Evolutionary conservation across 768 basidiomycete species (phyloP).

Genomic region (Pisolithus tinctorius): DNA sequence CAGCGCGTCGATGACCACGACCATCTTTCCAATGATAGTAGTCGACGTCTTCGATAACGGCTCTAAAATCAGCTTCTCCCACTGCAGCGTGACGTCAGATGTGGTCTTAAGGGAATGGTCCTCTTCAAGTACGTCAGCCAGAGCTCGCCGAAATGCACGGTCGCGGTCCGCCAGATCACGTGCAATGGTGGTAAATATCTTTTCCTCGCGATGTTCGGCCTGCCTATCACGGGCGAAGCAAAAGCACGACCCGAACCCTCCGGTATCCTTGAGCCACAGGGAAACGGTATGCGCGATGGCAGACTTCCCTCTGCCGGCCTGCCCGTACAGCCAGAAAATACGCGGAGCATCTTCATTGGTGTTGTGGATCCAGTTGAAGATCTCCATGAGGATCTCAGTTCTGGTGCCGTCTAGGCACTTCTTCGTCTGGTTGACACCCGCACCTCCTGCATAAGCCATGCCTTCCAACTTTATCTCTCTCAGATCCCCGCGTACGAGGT

Average conservation of each 20-base stretch:
- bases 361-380: background rate
- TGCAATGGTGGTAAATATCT: background rate
- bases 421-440: background rate
- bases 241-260: background rate
- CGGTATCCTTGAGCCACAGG: background rate
- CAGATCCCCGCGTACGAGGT: too few species aligned
- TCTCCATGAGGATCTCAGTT: background rate
- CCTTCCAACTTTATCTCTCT: background rate
- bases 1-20: slow-evolving; percentile 22
- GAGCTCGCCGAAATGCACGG: background rate
- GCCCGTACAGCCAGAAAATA: background rate
- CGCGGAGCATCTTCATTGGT: background rate
- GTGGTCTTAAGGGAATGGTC: background rate
- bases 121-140: background rate
- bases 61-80: slow-evolving; percentile 14
- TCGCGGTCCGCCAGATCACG: background rate
- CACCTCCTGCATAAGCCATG: background rate
- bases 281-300: background rate
- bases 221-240: background rate
- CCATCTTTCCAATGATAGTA: slow-evolving; percentile 10
- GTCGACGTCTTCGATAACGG: slow-evolving; percentile 5
- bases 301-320: background rate
- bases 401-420: background rate
- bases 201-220: background rate
- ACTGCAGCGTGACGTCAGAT: slow-evolving; percentile 4